Conservation (phyloP, 495 filamentous ascomycete species). For the Paragyromitra xinjiangensis region DNA sequence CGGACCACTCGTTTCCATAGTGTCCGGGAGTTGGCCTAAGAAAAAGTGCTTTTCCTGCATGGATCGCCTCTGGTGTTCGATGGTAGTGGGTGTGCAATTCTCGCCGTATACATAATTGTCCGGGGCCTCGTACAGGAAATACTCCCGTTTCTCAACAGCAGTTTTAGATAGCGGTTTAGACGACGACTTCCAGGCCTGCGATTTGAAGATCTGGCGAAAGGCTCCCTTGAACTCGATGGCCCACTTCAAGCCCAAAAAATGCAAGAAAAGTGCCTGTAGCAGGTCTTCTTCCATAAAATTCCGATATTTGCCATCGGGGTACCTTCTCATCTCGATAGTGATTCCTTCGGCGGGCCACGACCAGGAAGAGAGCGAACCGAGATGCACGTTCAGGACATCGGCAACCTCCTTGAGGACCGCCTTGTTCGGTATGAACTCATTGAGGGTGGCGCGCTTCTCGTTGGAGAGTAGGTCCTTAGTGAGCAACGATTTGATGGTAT, state of each 20-base stretch:
- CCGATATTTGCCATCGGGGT: constrained; percentile 69
- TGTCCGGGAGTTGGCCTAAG: constrained; percentile 66
- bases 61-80: constrained; percentile 56
- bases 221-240: constrained; percentile 65
- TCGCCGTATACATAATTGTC: neutral
- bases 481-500: constrained; percentile 65
- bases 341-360: constrained; percentile 66
- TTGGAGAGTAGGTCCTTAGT: constrained; percentile 67
- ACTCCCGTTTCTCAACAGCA: constrained; percentile 54
- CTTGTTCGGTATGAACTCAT: constrained; percentile 68
- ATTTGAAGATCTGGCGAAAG: constrained; percentile 61
- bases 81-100: neutral
- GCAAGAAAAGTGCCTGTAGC: constrained; percentile 70
- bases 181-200: constrained; percentile 62
- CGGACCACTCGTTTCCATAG: constrained; percentile 60
- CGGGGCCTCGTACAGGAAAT: constrained; percentile 1
- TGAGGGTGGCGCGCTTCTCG: constrained; percentile 67
- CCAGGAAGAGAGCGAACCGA: constrained; percentile 68
- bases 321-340: constrained; percentile 68
- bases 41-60: constrained; percentile 59
- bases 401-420: constrained; percentile 69
- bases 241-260: constrained; percentile 71
- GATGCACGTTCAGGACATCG: constrained; percentile 74
- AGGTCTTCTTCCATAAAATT: constrained; percentile 75
- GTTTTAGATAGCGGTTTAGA: constrained; percentile 59